phyloP scores from a whole-genome alignment of 352 stramenopile genomes.

The Blastocystis sp. region DNA sequence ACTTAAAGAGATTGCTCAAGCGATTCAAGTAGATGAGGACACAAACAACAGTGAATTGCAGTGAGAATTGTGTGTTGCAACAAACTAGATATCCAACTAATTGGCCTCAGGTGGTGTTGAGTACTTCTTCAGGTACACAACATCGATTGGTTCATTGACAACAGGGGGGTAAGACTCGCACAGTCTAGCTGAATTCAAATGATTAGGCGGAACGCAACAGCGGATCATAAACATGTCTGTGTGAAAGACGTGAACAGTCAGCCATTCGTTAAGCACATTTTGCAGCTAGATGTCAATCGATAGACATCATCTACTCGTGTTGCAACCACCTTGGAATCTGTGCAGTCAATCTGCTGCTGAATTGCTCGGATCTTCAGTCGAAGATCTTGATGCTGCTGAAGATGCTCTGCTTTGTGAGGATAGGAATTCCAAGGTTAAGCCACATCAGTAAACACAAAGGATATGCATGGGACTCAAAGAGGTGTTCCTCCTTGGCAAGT shows the following conservation, averaged over 20 bases:
- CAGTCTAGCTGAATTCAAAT: not conserved
- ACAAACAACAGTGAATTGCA: not conserved
- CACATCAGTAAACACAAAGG: not conserved
- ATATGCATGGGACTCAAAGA: not conserved
- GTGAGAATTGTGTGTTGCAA: not conserved
- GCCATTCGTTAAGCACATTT: conserved; percentile 46
- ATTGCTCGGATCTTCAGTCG: not conserved
- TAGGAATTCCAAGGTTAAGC: not conserved
- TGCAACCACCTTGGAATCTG: not conserved
- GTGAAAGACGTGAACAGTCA: conserved; percentile 15
- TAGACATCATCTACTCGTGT: not conserved
- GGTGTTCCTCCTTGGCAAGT: not conserved
- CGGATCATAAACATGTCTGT: not conserved
- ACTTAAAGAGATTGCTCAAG: conserved; percentile 3
- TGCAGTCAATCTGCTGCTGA: not conserved
- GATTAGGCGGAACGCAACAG: not conserved
- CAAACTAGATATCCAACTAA: not conserved
- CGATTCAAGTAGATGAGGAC: conserved; percentile 31
- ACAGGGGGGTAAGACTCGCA: not conserved
- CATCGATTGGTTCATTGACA: not conserved
- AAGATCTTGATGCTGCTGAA: not conserved
- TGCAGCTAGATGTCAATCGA: not conserved
- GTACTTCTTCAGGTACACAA: not conserved
- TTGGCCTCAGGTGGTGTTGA: not conserved
- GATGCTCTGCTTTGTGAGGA: not conserved